Percentiles rank a stretch among this genome's conserved stretches.
Evolutionary conservation across 371 early-diverging fungal species (phyloP).

Genomic region (Antonospora locustae): DNA sequence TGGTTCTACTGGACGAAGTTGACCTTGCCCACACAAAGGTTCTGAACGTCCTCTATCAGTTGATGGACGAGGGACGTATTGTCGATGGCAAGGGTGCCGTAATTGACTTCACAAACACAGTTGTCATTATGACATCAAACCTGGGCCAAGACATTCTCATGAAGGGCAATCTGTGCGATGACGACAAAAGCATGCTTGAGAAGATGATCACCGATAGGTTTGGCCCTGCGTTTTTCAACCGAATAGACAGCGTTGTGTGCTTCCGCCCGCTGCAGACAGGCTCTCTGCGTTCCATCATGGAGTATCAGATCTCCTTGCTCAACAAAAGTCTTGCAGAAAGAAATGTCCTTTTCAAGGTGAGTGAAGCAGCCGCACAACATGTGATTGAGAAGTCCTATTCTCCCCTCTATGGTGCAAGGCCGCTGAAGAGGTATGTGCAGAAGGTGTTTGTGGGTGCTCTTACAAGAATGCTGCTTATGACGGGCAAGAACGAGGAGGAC

Average conservation of each 20-base stretch:
- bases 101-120: constrained; percentile 65
- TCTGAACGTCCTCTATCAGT: constrained; percentile 64
- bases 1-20: constrained; percentile 73
- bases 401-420: constrained; percentile 66
- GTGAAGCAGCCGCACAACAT: constrained; percentile 57
- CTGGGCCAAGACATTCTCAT: constrained; percentile 58
- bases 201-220: constrained; percentile 62
- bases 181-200: constrained; percentile 57
- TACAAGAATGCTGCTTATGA: too few species aligned
- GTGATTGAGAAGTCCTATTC: constrained; percentile 60
- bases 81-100: constrained; percentile 64
- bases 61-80: constrained; percentile 71
- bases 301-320: constrained; percentile 59
- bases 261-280: constrained; percentile 61
- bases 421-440: constrained; percentile 63
- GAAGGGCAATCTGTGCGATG: constrained; percentile 23
- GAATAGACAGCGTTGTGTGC: constrained; percentile 66
- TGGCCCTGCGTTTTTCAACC: constrained; percentile 68
- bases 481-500: too few species aligned
- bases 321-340: constrained; percentile 60
- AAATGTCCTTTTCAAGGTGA: constrained; percentile 59
- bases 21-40: constrained; percentile 74
- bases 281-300: constrained; percentile 58
- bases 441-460: constrained; percentile 61
- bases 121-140: constrained; percentile 68